Percentiles rank a stretch among this genome's conserved stretches.
phyloP scores from a whole-genome alignment of 2,329 filamentous ascomycete genomes.

The Pseudogymnoascus sp. region DNA sequence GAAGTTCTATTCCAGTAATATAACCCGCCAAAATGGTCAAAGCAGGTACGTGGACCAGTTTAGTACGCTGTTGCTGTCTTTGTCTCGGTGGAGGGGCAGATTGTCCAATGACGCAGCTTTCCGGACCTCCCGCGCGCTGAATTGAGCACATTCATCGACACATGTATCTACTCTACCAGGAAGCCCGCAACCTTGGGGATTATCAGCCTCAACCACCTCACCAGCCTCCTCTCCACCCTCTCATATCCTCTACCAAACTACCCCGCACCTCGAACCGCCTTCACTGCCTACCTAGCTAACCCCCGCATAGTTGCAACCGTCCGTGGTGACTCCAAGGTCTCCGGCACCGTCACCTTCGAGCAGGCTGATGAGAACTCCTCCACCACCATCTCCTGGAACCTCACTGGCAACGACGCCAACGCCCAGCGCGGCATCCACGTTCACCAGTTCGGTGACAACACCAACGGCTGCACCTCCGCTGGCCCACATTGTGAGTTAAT shows the following conservation, averaged over 20 bases:
- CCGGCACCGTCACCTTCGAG: slow-evolving; percentile 91
- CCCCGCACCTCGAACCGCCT: not conserved
- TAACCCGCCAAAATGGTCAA: slow-evolving; percentile 84
- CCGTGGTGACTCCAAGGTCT: slow-evolving; percentile 95
- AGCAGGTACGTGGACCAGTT: slow-evolving; percentile 60
- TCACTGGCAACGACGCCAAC: slow-evolving; percentile 86
- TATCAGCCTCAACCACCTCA: slow-evolving; percentile 20
- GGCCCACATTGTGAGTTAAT: slow-evolving; percentile 82
- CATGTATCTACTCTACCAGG: slow-evolving; percentile 19
- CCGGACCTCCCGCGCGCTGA: slow-evolving; percentile 36
- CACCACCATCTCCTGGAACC: slow-evolving; percentile 87
- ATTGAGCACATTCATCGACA: slow-evolving; percentile 52
- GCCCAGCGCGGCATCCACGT: slow-evolving; percentile 97
- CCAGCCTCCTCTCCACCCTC: slow-evolving; percentile 13
- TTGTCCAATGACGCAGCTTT: slow-evolving; percentile 20
- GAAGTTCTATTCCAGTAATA: not conserved
- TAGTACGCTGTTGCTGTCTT: slow-evolving; percentile 17
- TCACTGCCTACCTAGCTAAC: not conserved
- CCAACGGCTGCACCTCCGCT: slow-evolving; percentile 98
- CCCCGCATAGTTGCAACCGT: slow-evolving; percentile 73
- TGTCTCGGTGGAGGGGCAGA: not conserved
- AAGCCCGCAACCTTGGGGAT: slow-evolving; percentile 40
- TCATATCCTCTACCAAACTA: not conserved
- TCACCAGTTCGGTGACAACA: slow-evolving; percentile 99
- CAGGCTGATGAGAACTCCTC: slow-evolving; percentile 74